Base-by-base conservation (phyloP, 140 eudicot genomes). In the Bidens hawaiensis region DNA sequence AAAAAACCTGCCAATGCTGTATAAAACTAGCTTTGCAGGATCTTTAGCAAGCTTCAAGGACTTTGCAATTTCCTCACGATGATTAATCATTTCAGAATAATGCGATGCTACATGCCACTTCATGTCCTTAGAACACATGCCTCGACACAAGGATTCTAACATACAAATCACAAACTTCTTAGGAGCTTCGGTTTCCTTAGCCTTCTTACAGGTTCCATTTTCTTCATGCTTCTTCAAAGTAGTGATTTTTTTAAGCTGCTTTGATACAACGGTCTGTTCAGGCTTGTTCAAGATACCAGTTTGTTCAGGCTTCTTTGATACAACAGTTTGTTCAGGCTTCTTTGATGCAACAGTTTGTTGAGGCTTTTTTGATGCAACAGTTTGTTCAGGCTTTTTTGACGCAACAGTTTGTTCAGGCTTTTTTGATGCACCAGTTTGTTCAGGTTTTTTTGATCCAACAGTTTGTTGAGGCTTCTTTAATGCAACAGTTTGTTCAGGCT, bases 21-120 rank as follows among this genome's bases (percentile, higher is more conserved):
- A 69, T 23, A 88, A 50, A 5, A 85, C 96, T n/a, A 80, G 77
- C 45, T 73, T 85, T 5, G 81, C 82, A 14, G 88, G 85, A 53
- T 80, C 60, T 17, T 51, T 51, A 0, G 95, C 85, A 4, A 62
- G 34, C 52, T 70, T 77, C 67, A 82, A 65, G 3, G 95, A 90
- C 64, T 83, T 69, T 0, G 90, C 75, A 21, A 75, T 73, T 68
- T 88, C 88, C 30, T 69, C 42, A 0, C 72, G 80, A 25, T 79
- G 81, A 47, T 54, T 50, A 9, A 38, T 22, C 19, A 56, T 28
- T 10, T 73, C 69, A 3, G 79, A 53, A 2, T 79, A 28, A 67
- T 78, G 74, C 3, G 75, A 16, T 1, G 45, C 19, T 36, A 85
- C 27, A 69, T 85, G 78, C 54, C 34, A 70, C 18, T 79, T 76